A percentile compares a stretch with the other conserved stretches of the same genome.
Evolutionary conservation across 257 asterid species (phyloP).

Genomic region (Misopates orontium): DNA sequence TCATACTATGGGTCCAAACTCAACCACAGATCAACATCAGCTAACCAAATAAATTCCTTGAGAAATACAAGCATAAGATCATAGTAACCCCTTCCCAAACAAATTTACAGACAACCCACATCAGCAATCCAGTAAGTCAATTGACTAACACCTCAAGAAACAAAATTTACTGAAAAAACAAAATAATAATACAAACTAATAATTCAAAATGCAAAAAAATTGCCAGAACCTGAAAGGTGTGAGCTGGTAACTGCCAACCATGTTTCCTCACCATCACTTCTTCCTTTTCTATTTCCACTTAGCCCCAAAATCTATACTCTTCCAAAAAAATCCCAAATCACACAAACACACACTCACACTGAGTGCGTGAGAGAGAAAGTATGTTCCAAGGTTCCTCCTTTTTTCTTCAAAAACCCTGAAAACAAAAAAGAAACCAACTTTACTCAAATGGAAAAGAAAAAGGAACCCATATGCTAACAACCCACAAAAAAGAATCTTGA

Average conservation of each 20-base stretch:
- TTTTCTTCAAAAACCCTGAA: conserved; percentile 32
- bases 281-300: conserved; percentile 34
- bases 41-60: conserved; percentile 15
- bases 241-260: conserved; percentile 99
- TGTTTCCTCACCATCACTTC: conserved; percentile 92
- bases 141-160: conserved; percentile 11
- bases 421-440: conserved; percentile 30
- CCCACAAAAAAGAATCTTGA: not conserved
- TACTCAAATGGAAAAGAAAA: conserved; percentile 25
- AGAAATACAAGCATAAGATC: conserved; percentile 14
- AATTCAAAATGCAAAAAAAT: conserved; percentile 9
- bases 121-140: conserved; percentile 16
- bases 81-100: not conserved
- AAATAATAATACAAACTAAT: not conserved
- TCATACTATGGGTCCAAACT: not conserved
- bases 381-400: conserved; percentile 11
- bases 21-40: not conserved
- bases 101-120: conserved; percentile 17
- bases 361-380: conserved; percentile 12
- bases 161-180: not conserved
- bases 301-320: conserved; percentile 20
- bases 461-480: not conserved
- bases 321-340: conserved; percentile 17
- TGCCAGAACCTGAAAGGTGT: conserved; percentile 91
- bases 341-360: conserved; percentile 28